These are phyloP conservation scores for Colletotrichum filicis DNA, from an alignment of 2,329 filamentous ascomycete genomes.

Conservation along the genomic window DNA sequence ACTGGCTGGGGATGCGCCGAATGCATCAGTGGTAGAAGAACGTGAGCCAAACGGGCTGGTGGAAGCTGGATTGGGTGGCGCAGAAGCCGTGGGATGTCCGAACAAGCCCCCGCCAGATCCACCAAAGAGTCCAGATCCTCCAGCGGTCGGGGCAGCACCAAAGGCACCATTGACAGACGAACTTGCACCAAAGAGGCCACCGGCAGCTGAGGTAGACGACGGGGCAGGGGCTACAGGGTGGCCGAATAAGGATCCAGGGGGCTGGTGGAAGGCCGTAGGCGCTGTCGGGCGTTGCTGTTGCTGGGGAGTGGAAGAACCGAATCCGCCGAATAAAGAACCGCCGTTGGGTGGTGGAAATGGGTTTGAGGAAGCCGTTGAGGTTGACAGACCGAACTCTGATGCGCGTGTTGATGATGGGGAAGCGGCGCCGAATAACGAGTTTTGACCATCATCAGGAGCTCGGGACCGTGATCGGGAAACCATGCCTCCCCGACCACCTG, in stretches of 20 bases:
- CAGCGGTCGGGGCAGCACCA: neutral
- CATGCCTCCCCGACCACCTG: neutral
- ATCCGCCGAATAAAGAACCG: too few species aligned
- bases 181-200: neutral
- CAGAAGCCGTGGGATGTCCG: neutral
- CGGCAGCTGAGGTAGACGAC: neutral
- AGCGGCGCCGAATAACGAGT: too few species aligned
- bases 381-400: too few species aligned
- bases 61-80: too few species aligned
- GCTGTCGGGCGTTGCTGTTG: neutral
- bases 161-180: neutral
- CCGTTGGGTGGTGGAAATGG: too few species aligned
- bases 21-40: neutral
- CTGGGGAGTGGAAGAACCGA: too few species aligned
- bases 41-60: neutral
- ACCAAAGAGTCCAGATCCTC: neutral
- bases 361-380: too few species aligned
- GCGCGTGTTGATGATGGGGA: too few species aligned
- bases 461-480: too few species aligned
- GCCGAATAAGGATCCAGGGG: neutral
- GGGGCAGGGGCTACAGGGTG: neutral
- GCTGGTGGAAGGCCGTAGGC: neutral
- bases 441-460: too few species aligned
- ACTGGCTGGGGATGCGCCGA: neutral
- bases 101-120: neutral